phyloP scores from a whole-genome alignment of 352 stramenopile genomes.

The Elongisporangium senticosum region DNA sequence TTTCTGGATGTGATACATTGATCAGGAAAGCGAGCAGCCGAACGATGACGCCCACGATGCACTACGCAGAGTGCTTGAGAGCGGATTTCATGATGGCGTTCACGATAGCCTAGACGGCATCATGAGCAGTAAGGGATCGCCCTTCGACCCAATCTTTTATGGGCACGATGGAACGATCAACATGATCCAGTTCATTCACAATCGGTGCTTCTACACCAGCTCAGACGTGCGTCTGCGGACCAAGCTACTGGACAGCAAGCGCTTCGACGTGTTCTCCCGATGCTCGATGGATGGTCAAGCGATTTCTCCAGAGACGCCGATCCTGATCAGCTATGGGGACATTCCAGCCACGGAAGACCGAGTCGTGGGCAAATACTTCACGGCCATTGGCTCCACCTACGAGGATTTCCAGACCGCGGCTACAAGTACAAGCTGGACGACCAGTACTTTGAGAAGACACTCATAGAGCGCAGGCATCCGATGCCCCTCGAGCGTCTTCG shows the following conservation, averaged over 20 bases:
- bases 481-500: slow-evolving; percentile 2
- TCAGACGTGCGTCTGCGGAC: slow-evolving; percentile 16
- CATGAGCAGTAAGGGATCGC: slow-evolving; percentile 30
- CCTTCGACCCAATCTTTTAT: slow-evolving; percentile 45
- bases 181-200: slow-evolving; percentile 11
- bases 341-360: slow-evolving; percentile 22
- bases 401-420: slow-evolving; percentile 13
- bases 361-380: slow-evolving; percentile 25
- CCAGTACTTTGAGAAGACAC: slow-evolving; percentile 1
- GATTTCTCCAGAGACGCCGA: too few species aligned
- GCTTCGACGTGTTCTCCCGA: neutral
- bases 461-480: slow-evolving; percentile 1
- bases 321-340: slow-evolving; percentile 27
- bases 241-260: slow-evolving; percentile 7
- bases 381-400: slow-evolving; percentile 23
- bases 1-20: too few species aligned
- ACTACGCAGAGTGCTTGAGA: slow-evolving; percentile 26
- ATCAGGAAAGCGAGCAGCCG: too few species aligned
- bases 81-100: slow-evolving; percentile 30
- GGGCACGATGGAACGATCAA: slow-evolving; percentile 32
- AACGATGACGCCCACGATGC: slow-evolving; percentile 14
- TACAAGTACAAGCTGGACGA: slow-evolving; percentile 8
- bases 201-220: slow-evolving; percentile 4
- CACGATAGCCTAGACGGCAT: slow-evolving; percentile 34
- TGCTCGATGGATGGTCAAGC: too few species aligned